Conservation (phyloP, 345 rosid genomes). For the Melastoma malabathricum region DNA sequence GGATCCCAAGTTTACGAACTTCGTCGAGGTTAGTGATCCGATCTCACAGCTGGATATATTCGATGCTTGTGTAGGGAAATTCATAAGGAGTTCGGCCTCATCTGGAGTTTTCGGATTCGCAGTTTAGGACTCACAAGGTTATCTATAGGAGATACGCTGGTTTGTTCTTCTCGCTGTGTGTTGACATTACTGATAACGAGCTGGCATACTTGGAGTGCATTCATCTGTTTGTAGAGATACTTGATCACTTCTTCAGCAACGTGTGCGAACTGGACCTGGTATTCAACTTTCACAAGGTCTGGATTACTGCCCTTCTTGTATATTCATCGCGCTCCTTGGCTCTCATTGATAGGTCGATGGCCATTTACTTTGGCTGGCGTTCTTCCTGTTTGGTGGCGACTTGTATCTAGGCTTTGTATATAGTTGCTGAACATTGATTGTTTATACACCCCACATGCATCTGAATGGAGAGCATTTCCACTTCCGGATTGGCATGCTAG, state of each 20-base stretch:
- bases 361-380: no score
- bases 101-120: conserved; percentile 11
- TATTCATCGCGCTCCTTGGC: no score
- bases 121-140: conserved; percentile 92
- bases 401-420: no score
- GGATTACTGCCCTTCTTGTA: conserved; percentile 1
- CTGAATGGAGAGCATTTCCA: no score
- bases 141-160: conserved; percentile 97
- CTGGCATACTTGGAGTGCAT: conserved; percentile 88
- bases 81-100: not conserved
- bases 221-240: conserved; percentile 89
- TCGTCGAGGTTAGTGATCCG: conserved; percentile 61
- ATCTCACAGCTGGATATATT: no score
- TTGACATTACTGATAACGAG: conserved; percentile 89
- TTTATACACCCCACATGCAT: no score
- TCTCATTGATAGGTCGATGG: no score
- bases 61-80: no score
- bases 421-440: no score
- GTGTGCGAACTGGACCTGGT: conserved; percentile 97
- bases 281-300: conserved; percentile 91
- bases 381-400: no score
- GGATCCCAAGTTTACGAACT: conserved; percentile 88
- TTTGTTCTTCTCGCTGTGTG: conserved; percentile 82
- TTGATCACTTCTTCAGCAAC: conserved; percentile 99
- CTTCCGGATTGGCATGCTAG: no score